These are phyloP conservation scores for Lodderomyces margitis DNA, from an alignment of 1,139 yeast species.

Conservation along the genomic window DNA sequence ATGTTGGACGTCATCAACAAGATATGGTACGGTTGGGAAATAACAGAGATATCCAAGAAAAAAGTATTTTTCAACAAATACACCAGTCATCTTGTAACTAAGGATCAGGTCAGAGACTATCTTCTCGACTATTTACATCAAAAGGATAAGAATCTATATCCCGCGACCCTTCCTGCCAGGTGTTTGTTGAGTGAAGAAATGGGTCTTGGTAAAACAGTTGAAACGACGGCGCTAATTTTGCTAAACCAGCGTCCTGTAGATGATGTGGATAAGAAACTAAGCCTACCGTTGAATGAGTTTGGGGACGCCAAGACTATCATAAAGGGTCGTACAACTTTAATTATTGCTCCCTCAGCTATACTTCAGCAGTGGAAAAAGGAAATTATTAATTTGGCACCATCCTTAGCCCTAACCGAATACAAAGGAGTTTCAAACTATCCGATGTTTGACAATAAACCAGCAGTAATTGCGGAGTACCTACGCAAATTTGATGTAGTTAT, in stretches of 20 bases:
- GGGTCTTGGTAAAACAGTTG: slow-evolving; percentile 96
- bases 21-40: slow-evolving; percentile 53
- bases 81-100: slow-evolving; percentile 46
- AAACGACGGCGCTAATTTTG: slow-evolving; percentile 62
- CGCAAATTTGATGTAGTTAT: slow-evolving; percentile 73
- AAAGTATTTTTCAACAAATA: slow-evolving; percentile 48
- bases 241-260: slow-evolving; percentile 52
- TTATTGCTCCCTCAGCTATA: slow-evolving; percentile 83
- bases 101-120: slow-evolving; percentile 25
- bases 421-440: slow-evolving; percentile 58
- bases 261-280: slow-evolving; percentile 43
- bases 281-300: slow-evolving; percentile 32
- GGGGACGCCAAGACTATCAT: slow-evolving; percentile 44
- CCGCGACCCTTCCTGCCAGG: slow-evolving; percentile 43
- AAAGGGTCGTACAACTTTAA: slow-evolving; percentile 67
- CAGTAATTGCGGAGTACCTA: slow-evolving; percentile 46
- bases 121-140: slow-evolving; percentile 18
- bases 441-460: slow-evolving; percentile 38
- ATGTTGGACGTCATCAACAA: slow-evolving; percentile 25
- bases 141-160: slow-evolving; percentile 14
- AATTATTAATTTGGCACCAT: slow-evolving; percentile 55
- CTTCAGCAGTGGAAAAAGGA: slow-evolving; percentile 83
- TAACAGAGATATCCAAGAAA: slow-evolving; percentile 11
- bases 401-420: slow-evolving; percentile 59
- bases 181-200: slow-evolving; percentile 88